Evolutionary conservation across 176 grass and related monocot species (phyloP).

Genomic region (Cenchrus purpureus): DNA sequence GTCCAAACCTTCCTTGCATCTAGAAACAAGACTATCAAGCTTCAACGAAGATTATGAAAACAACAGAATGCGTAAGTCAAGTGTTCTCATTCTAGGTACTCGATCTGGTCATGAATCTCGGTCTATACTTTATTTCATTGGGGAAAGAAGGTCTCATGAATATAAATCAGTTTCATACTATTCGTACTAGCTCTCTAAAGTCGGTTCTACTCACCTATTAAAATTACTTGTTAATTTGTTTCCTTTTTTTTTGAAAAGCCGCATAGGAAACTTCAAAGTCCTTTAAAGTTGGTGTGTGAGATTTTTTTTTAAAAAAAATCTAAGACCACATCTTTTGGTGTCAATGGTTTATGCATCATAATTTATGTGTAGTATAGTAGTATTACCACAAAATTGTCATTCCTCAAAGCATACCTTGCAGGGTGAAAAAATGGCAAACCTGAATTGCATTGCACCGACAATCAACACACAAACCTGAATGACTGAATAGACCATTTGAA

Average conservation of each 20-base stretch:
- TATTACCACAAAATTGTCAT: too few species aligned
- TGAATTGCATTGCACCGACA: background rate
- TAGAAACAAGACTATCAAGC: background rate
- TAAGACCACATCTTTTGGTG: background rate
- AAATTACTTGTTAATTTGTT: background rate
- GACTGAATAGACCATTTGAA: background rate
- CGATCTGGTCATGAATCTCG: too few species aligned
- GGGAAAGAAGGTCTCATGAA: background rate
- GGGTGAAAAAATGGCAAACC: too few species aligned
- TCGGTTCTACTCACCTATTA: too few species aligned
- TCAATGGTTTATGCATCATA: too few species aligned
- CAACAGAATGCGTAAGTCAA: background rate
- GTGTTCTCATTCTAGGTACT: background rate
- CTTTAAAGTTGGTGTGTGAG: background rate
- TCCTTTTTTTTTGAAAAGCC: background rate
- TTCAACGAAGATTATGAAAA: rapidly evolving
- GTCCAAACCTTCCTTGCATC: background rate
- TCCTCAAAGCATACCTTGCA: too few species aligned
- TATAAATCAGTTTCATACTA: background rate
- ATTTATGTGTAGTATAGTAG: too few species aligned
- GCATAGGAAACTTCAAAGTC: background rate
- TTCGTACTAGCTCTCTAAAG: background rate
- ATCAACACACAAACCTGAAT: background rate
- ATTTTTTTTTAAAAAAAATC: too few species aligned
- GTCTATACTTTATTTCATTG: background rate